Evolutionary conservation across 306 rosid species (phyloP).

Genomic region (Fragaria vesca): DNA sequence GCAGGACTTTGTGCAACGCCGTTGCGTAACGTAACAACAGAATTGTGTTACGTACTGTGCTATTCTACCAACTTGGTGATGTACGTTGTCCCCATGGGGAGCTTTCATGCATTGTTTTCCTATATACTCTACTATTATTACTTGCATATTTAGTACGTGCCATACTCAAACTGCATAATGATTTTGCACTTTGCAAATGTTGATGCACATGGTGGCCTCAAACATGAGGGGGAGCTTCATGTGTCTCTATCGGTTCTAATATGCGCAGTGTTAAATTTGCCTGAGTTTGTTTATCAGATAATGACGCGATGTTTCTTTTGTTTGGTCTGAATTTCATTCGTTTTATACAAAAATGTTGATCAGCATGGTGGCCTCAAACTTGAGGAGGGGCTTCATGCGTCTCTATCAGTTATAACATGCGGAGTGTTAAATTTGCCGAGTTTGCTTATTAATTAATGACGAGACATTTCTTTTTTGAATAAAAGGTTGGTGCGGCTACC

Average conservation of each 20-base stretch:
- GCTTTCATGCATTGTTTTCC: not conserved
- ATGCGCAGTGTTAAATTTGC: not conserved
- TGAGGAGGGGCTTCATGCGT: too few species aligned
- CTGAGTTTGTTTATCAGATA: not conserved
- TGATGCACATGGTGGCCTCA: conserved; percentile 3
- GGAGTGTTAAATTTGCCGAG: not conserved
- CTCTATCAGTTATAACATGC: too few species aligned
- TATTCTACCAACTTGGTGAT: conserved; percentile 18
- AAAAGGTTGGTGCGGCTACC: too few species aligned
- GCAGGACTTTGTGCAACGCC: not conserved
- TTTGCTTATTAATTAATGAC: too few species aligned
- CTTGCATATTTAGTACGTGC: conserved; percentile 10
- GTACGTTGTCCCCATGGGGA: conserved; percentile 9
- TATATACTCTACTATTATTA: not conserved
- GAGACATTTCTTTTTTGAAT: too few species aligned
- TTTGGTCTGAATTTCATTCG: too few species aligned
- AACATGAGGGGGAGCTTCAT: not conserved
- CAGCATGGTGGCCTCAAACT: too few species aligned
- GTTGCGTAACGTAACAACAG: conserved; percentile 12
- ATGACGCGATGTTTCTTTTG: too few species aligned
- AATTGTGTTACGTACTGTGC: conserved; percentile 15
- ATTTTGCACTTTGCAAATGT: conserved; percentile 1
- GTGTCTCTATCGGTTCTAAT: not conserved
- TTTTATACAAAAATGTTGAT: not conserved
- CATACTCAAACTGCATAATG: not conserved